Evolutionary conservation across 306 rosid species (phyloP).

Genomic region (Aeschynomene evenia): DNA sequence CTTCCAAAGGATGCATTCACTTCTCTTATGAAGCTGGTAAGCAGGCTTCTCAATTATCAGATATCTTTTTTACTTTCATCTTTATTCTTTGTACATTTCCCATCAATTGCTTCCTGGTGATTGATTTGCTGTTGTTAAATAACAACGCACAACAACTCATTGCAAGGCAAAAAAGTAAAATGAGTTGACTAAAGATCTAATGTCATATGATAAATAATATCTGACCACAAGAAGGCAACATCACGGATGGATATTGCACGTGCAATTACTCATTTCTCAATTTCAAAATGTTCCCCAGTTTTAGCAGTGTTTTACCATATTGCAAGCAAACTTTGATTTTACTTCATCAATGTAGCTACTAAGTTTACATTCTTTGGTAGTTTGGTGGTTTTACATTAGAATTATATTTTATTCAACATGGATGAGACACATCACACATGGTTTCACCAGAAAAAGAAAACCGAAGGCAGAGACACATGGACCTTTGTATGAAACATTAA

Average conservation of each 20-base stretch:
- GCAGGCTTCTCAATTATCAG: not conserved
- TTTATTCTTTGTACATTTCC: not conserved
- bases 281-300: not conserved
- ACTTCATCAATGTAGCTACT: not conserved
- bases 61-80: not conserved
- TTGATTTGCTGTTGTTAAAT: not conserved
- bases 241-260: not conserved
- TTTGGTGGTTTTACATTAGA: constrained; percentile 1
- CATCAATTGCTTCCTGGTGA: constrained; percentile 15
- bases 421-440: not conserved
- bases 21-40: constrained; percentile 86
- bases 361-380: not conserved
- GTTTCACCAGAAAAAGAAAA: not conserved
- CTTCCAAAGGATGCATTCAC: constrained; percentile 90
- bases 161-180: constrained; percentile 1
- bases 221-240: not conserved
- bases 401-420: constrained; percentile 9
- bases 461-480: not conserved
- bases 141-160: not conserved
- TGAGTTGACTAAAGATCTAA: not conserved
- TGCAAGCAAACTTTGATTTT: not conserved
- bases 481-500: not conserved
- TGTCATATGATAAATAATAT: not conserved
- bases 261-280: constrained; percentile 10
- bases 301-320: not conserved